phyloP scores from a whole-genome alignment of 1,139 yeast species.

The Starmera stellimalicola region DNA sequence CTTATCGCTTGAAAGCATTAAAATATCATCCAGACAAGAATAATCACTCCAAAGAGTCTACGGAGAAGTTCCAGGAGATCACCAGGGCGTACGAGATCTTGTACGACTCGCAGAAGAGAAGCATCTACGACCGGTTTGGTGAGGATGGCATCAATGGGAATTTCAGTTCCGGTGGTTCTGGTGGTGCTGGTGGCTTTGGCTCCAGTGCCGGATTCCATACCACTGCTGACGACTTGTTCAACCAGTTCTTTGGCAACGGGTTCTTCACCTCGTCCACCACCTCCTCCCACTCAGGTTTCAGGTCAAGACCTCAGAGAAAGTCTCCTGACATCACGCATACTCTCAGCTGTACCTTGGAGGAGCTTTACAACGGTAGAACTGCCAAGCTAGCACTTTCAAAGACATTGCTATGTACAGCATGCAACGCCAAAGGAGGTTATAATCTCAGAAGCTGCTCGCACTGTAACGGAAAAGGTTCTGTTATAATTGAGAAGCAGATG shows the following conservation, averaged over 20 bases:
- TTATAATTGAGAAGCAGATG: slow-evolving; percentile 17
- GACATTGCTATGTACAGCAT: slow-evolving; percentile 30
- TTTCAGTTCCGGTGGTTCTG: slow-evolving; percentile 10
- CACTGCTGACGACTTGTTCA: slow-evolving; percentile 27
- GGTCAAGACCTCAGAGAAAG: slow-evolving; percentile 11
- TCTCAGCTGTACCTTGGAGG: slow-evolving; percentile 34
- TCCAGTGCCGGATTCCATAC: slow-evolving; percentile 19
- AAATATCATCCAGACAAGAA: slow-evolving; percentile 70
- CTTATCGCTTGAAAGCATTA: slow-evolving; percentile 53
- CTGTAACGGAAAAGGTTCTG: slow-evolving; percentile 32
- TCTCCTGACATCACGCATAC: slow-evolving; percentile 41
- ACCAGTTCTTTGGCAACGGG: slow-evolving; percentile 25
- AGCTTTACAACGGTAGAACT: slow-evolving; percentile 38
- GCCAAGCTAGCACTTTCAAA: slow-evolving; percentile 36
- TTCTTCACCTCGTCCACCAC: slow-evolving; percentile 4
- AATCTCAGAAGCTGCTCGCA: slow-evolving; percentile 21
- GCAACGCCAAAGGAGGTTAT: slow-evolving; percentile 37
- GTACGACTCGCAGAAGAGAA: slow-evolving; percentile 43
- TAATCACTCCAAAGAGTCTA: slow-evolving; percentile 37
- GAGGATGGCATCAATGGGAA: slow-evolving; percentile 39
- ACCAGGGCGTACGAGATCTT: slow-evolving; percentile 53
- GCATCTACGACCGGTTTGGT: slow-evolving; percentile 48
- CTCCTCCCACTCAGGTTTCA: slow-evolving; percentile 2
- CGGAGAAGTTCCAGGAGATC: slow-evolving; percentile 49
- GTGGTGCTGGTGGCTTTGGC: slow-evolving; percentile 17